Evolutionary conservation across 257 asterid species (phyloP).

Genomic region (Henckelia pumila): DNA sequence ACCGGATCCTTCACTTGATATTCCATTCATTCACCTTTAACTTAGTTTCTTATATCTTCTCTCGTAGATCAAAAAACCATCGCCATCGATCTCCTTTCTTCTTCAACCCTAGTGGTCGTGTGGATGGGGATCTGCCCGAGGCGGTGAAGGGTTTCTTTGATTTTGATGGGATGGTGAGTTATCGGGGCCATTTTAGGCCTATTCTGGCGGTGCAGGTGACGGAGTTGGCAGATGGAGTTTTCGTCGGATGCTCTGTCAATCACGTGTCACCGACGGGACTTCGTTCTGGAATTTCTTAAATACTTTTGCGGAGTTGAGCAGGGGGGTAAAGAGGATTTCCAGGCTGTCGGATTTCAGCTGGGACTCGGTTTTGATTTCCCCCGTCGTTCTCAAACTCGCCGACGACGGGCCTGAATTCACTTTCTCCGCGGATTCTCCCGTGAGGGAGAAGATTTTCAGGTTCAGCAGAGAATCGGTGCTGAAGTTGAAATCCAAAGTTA

Average conservation of each 20-base stretch:
- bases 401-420: slow-evolving; percentile 54
- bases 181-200: slow-evolving; percentile 32
- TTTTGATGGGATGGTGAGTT: slow-evolving; percentile 30
- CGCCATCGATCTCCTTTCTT: no score
- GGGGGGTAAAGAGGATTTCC: slow-evolving; percentile 30
- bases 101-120: no score
- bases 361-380: slow-evolving; percentile 52
- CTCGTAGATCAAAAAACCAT: no score
- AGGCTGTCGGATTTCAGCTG: slow-evolving; percentile 54
- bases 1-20: no score
- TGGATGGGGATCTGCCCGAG: slow-evolving; percentile 34
- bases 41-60: no score
- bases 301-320: slow-evolving; percentile 35
- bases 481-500: slow-evolving; percentile 48
- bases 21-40: no score
- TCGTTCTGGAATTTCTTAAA: slow-evolving; percentile 54
- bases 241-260: slow-evolving; percentile 27
- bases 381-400: slow-evolving; percentile 50
- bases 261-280: slow-evolving; percentile 48
- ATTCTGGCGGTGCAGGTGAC: slow-evolving; percentile 38
- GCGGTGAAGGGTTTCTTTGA: slow-evolving; percentile 31
- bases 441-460: slow-evolving; percentile 63
- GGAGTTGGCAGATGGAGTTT: slow-evolving; percentile 36
- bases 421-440: slow-evolving; percentile 46
- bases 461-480: slow-evolving; percentile 58